Evolutionary conservation across 1,284 basidiomycete species (phyloP).

Genomic region (Heterobasidion occidentale): DNA sequence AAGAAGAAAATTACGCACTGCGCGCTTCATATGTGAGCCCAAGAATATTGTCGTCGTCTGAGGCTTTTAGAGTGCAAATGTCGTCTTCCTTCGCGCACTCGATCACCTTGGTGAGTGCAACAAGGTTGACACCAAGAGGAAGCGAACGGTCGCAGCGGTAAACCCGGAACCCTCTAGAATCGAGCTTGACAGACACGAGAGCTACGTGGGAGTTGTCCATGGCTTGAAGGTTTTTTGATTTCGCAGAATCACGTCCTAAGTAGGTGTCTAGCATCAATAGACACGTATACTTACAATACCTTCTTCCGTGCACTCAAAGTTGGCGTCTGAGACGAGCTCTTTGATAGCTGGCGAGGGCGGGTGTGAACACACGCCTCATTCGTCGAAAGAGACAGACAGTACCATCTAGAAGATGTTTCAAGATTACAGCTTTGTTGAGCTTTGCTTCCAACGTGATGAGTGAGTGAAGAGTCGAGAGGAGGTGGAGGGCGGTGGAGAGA

Average conservation of each 20-base stretch:
- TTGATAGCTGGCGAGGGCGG: slow-evolving; percentile 69
- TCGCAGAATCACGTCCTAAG: neutral
- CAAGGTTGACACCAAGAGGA: slow-evolving; percentile 88
- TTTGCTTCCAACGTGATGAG: slow-evolving; percentile 81
- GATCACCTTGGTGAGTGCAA: slow-evolving; percentile 89
- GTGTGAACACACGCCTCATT: neutral
- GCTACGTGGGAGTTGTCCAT: slow-evolving; percentile 99
- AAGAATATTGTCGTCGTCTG: slow-evolving; percentile 87
- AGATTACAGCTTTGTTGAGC: slow-evolving; percentile 71
- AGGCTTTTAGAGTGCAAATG: slow-evolving; percentile 85
- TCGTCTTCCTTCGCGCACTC: slow-evolving; percentile 98
- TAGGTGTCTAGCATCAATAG: neutral
- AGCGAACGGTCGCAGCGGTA: slow-evolving; percentile 97
- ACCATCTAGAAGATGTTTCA: slow-evolving; percentile 89
- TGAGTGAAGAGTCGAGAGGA: slow-evolving; percentile 9
- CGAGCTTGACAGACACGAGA: slow-evolving; percentile 80
- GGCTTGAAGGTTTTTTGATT: slow-evolving; percentile 74
- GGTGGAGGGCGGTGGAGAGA: slow-evolving; percentile 9
- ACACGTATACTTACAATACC: slow-evolving; percentile 63
- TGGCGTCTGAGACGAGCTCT: slow-evolving; percentile 96
- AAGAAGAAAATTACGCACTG: slow-evolving; percentile 43
- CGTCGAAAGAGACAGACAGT: neutral
- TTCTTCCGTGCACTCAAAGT: slow-evolving; percentile 97
- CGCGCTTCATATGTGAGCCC: slow-evolving; percentile 90
- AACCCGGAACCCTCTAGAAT: slow-evolving; percentile 73